Conservation (phyloP, 1,284 basidiomycete species). For the Golubevia pallescens region DNA sequence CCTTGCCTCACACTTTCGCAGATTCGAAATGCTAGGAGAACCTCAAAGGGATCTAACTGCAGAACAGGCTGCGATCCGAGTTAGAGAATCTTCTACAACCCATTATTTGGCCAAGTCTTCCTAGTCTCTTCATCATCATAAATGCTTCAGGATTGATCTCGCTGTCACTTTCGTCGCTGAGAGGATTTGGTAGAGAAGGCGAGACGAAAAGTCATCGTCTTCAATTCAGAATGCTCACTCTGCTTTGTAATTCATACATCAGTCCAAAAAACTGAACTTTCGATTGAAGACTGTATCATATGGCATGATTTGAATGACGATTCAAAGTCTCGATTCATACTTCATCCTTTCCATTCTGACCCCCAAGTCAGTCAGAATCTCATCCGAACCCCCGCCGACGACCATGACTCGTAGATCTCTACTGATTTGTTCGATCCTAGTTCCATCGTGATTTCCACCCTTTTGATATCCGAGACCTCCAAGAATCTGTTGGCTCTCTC, state of each 20-base stretch:
- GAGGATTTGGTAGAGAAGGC: no score
- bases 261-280: no score
- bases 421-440: neutral
- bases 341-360: neutral
- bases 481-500: neutral
- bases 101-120: no score
- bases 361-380: neutral
- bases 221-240: no score
- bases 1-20: constrained; percentile 5
- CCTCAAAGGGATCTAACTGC: constrained; percentile 61
- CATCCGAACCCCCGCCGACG: neutral
- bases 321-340: neutral
- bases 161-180: no score
- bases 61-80: constrained; percentile 50
- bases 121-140: no score
- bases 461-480: neutral
- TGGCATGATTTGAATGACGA: neutral
- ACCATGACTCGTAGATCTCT: neutral
- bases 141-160: no score
- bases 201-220: no score
- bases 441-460: neutral
- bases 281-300: no score
- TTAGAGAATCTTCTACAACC: constrained; percentile 17
- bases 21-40: constrained; percentile 62
- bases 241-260: no score